Conservation (phyloP, 2,329 filamentous ascomycete genomes). For the Trichoderma sp. region DNA sequence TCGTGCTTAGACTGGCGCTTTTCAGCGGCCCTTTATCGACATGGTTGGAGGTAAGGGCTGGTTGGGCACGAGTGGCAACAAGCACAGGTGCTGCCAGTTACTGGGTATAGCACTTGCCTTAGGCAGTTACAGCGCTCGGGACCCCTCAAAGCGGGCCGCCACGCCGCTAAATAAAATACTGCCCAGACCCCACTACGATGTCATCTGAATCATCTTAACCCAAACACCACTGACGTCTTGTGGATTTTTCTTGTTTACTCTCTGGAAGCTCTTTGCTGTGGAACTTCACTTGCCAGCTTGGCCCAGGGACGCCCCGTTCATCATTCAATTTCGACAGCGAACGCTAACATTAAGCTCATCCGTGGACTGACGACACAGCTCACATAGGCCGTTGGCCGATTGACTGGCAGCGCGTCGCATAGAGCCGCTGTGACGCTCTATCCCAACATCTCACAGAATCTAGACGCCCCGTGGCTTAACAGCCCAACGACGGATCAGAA, state of each 20-base stretch:
- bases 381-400: not conserved
- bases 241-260: constrained; percentile 1
- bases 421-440: not conserved
- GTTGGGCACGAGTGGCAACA: constrained; percentile 22
- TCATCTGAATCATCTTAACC: constrained; percentile 26
- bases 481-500: constrained; percentile 34
- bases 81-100: not conserved
- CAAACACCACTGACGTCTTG: constrained; percentile 19
- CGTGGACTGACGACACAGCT: not conserved
- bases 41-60: constrained; percentile 4
- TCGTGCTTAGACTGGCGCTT: not conserved
- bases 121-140: constrained; percentile 17
- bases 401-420: constrained; percentile 13
- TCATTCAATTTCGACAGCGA: not conserved
- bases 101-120: not conserved
- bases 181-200: constrained; percentile 28
- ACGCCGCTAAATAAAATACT: not conserved
- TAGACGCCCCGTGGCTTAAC: not conserved
- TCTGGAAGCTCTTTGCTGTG: not conserved
- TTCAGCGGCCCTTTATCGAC: not conserved
- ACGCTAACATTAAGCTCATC: not conserved
- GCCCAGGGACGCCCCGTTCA: not conserved
- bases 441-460: not conserved
- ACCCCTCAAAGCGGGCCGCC: constrained; percentile 25
- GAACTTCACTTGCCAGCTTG: not conserved